These are phyloP conservation scores for Cryptococcus sp. DNA, from an alignment of 1,284 basidiomycete genomes.

Conservation along the genomic window DNA sequence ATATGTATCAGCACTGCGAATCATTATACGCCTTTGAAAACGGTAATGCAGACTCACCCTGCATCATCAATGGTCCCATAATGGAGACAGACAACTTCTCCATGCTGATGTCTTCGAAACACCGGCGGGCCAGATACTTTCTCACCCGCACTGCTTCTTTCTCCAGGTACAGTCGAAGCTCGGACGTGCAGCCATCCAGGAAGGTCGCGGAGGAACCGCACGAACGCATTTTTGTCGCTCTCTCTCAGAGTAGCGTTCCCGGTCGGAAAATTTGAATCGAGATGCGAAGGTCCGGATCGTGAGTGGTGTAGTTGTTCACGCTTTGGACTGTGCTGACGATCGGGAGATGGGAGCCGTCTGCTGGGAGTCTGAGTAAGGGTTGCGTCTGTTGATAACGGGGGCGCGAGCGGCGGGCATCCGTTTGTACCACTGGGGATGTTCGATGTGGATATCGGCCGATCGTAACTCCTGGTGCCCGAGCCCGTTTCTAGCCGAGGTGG, in stretches of 20 bases:
- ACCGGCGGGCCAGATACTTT: neutral
- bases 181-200: slow-evolving; percentile 37
- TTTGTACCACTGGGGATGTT: too few species aligned
- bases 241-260: neutral
- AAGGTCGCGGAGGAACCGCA: slow-evolving; percentile 39
- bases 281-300: too few species aligned
- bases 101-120: slow-evolving; percentile 32
- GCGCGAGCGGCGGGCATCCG: too few species aligned
- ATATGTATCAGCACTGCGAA: slow-evolving; percentile 1
- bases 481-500: too few species aligned
- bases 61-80: slow-evolving; percentile 54
- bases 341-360: too few species aligned
- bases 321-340: too few species aligned
- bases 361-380: too few species aligned
- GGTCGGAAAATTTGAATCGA: too few species aligned
- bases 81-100: slow-evolving; percentile 51
- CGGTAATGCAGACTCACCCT: slow-evolving; percentile 24
- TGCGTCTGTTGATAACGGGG: too few species aligned
- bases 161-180: neutral
- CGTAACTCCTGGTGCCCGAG: too few species aligned
- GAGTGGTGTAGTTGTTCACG: too few species aligned
- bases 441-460: too few species aligned
- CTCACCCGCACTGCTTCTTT: neutral
- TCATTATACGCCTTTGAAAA: neutral
- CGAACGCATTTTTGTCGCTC: slow-evolving; percentile 27